Percentiles rank a stretch among this genome's conserved stretches.
phyloP scores from a whole-genome alignment of 2,329 filamentous ascomycete genomes.

The Scolecobasidium constrictum region DNA sequence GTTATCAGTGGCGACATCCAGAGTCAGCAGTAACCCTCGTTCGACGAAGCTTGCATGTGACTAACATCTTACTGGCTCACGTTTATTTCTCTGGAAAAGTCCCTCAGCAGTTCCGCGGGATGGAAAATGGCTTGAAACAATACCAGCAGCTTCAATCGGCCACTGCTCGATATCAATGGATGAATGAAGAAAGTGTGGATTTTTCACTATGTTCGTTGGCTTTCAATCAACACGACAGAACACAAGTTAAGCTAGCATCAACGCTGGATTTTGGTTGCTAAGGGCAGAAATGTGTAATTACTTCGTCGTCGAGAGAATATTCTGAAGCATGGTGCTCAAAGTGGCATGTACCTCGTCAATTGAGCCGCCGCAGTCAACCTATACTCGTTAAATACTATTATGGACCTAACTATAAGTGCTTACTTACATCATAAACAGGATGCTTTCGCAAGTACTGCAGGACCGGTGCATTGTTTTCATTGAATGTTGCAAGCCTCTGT shows the following conservation, averaged over 20 bases:
- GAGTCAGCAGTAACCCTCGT: conserved; percentile 3
- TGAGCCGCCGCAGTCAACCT: conserved; percentile 6
- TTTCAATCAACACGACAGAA: conserved; percentile 3
- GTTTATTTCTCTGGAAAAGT: conserved; percentile 7
- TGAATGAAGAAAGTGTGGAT: conserved; percentile 8
- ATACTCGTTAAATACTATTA: conserved; percentile 5
- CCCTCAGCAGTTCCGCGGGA: conserved; percentile 5
- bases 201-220: conserved; percentile 7
- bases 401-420: conserved; percentile 5
- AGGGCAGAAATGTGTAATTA: not conserved
- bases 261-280: conserved; percentile 5
- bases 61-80: conserved; percentile 8
- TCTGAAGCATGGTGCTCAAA: conserved; percentile 2
- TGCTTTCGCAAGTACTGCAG: conserved; percentile 5
- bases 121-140: not conserved
- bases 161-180: conserved; percentile 6
- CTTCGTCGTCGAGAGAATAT: conserved; percentile 1
- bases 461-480: conserved; percentile 4
- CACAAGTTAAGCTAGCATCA: conserved; percentile 2
- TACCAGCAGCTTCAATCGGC: conserved; percentile 5
- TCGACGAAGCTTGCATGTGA: conserved; percentile 5
- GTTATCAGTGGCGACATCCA: conserved; percentile 4
- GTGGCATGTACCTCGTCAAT: conserved; percentile 1
- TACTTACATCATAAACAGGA: conserved; percentile 6
- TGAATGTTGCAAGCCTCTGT: conserved; percentile 7